Evolutionary conservation across 2,329 filamentous ascomycete species (phyloP).

Genomic region (Phaeosphaeria sp.): DNA sequence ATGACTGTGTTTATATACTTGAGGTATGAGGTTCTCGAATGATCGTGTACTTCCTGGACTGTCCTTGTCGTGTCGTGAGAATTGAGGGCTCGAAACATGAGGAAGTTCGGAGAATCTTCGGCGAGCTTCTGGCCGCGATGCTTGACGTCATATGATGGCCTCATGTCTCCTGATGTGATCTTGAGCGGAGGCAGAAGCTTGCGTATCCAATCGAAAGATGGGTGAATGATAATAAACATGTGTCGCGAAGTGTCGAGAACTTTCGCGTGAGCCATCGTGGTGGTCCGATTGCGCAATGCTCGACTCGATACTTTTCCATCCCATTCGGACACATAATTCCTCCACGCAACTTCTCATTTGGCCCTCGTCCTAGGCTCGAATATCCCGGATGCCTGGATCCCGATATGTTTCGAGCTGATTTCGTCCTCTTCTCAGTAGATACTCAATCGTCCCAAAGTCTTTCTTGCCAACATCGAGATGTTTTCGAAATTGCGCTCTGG

Average conservation of each 20-base stretch:
- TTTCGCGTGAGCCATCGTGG: neutral
- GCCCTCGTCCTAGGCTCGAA: slow-evolving; percentile 13
- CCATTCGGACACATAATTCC: neutral
- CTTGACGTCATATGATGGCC: slow-evolving; percentile 8
- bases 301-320: neutral
- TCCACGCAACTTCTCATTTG: neutral
- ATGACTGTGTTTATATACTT: slow-evolving; percentile 38
- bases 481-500: slow-evolving; percentile 77
- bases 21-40: slow-evolving; percentile 33
- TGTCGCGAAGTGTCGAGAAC: neutral
- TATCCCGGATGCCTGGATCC: slow-evolving; percentile 78
- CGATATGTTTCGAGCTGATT: slow-evolving; percentile 83
- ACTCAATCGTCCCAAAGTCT: slow-evolving; percentile 86
- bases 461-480: slow-evolving; percentile 74
- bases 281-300: neutral
- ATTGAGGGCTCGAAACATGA: slow-evolving; percentile 20
- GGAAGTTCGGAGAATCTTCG: slow-evolving; percentile 31
- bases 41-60: slow-evolving; percentile 17
- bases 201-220: neutral
- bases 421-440: slow-evolving; percentile 79
- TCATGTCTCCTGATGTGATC: slow-evolving; percentile 4
- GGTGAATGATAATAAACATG: neutral
- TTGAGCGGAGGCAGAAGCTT: slow-evolving; percentile 3
- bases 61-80: slow-evolving; percentile 9
- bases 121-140: slow-evolving; percentile 10